phyloP scores from a whole-genome alignment of 371 early-diverging fungal genomes.

The Lichtheimia ramosa region DNA sequence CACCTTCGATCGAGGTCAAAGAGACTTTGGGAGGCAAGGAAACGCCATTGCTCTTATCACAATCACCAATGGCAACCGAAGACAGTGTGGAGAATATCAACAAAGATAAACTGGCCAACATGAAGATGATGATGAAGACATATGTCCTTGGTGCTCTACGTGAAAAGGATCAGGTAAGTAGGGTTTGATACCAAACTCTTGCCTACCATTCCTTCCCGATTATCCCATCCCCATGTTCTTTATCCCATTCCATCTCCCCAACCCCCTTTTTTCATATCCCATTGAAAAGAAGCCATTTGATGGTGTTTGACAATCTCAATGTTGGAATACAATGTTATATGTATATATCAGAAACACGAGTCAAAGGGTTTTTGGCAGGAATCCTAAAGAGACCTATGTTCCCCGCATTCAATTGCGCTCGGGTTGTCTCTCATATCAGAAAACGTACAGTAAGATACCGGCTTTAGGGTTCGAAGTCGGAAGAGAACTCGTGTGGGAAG shows the following conservation, averaged over 20 bases:
- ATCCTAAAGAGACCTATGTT: background rate
- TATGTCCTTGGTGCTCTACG: conserved; percentile 43
- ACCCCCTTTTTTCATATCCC: conserved; percentile 6
- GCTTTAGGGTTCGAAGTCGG: conserved; percentile 3
- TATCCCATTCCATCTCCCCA: conserved; percentile 1
- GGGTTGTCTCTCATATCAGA: background rate
- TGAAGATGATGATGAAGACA: conserved; percentile 46
- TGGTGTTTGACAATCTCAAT: background rate
- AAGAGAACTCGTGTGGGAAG: background rate
- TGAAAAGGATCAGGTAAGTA: conserved; percentile 49
- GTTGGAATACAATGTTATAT: conserved; percentile 1
- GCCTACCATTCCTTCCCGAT: background rate
- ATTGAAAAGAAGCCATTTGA: background rate
- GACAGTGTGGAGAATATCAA: conserved; percentile 5
- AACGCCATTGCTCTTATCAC: background rate
- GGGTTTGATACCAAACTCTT: background rate
- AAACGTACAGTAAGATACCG: background rate
- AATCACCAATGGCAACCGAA: background rate
- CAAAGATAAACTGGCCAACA: conserved; percentile 18
- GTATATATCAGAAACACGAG: background rate
- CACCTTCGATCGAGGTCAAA: background rate
- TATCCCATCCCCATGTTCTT: too few species aligned
- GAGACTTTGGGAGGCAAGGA: background rate
- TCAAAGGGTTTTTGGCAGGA: background rate
- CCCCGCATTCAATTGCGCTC: background rate